A percentile compares a stretch with the other conserved stretches of the same genome.
Evolutionary conservation across 345 rosid genomes (phyloP).

Genomic region (Salix dunnii): DNA sequence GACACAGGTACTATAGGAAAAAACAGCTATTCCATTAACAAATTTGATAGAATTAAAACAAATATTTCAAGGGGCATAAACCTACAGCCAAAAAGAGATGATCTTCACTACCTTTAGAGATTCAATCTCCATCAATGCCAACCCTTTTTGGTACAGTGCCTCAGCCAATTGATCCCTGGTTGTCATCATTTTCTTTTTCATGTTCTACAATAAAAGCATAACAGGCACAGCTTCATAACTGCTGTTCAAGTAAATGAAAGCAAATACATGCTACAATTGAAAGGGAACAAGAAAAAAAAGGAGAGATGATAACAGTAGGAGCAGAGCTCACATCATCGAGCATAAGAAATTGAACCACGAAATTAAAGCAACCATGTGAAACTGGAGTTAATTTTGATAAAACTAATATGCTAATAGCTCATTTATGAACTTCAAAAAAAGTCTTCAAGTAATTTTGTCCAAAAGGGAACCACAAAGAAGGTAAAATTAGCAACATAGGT

Average conservation of each 20-base stretch:
- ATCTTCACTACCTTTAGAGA: constrained; percentile 43
- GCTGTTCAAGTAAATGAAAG: not conserved
- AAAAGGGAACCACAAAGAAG: not conserved
- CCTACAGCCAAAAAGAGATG: not conserved
- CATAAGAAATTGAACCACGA: not conserved
- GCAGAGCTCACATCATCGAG: not conserved
- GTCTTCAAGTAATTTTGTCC: not conserved
- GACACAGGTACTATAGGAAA: not conserved
- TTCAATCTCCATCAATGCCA: constrained; percentile 67
- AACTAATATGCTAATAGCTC: not conserved
- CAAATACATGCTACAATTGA: not conserved
- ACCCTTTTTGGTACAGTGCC: constrained; percentile 84
- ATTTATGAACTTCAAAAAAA: not conserved
- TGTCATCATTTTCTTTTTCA: constrained; percentile 78
- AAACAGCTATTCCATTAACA: not conserved
- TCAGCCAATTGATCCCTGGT: constrained; percentile 79
- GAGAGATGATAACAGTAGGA: not conserved
- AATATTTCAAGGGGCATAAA: not conserved
- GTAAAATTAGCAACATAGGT: not conserved
- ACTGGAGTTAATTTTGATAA: not conserved
- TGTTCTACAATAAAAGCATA: constrained; percentile 33
- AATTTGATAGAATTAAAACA: not conserved
- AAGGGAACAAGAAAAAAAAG: not conserved
- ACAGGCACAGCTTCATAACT: not conserved
- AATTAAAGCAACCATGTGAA: not conserved